Percentiles rank a stretch among this genome's conserved stretches.
These are phyloP conservation scores for Kingdonia uniflora DNA, from an alignment of 164 flowering plant genomes.

Conservation along the genomic window DNA sequence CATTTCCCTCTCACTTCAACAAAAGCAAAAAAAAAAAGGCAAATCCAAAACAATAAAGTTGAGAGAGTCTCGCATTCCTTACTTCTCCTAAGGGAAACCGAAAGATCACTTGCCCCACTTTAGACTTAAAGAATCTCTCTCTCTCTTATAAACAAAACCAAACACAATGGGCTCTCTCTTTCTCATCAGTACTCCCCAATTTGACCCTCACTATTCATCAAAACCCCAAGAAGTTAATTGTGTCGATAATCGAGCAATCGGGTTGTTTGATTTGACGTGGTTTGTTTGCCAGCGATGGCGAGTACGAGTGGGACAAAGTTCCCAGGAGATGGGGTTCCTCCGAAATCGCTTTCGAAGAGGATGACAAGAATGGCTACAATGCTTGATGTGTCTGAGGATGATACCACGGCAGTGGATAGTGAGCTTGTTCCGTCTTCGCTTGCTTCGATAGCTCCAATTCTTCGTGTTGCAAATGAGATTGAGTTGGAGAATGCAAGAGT, in stretches of 20 bases:
- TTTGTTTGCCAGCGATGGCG: constrained; percentile 15
- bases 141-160: background rate
- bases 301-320: constrained; percentile 21
- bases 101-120: constrained; percentile 4
- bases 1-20: too few species aligned
- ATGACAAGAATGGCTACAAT: constrained; percentile 16
- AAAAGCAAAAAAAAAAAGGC: too few species aligned
- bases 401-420: constrained; percentile 28
- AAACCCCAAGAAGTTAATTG: background rate
- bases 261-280: background rate
- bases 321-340: constrained; percentile 1
- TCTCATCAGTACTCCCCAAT: background rate
- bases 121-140: constrained; percentile 7
- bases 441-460: constrained; percentile 65
- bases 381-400: constrained; percentile 16
- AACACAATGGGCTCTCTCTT: background rate
- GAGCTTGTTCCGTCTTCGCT: constrained; percentile 82
- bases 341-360: constrained; percentile 11
- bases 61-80: constrained; percentile 22
- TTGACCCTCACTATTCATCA: background rate
- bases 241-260: too few species aligned
- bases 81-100: constrained; percentile 9
- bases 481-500: constrained; percentile 62
- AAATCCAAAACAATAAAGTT: too few species aligned
- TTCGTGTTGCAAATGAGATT: constrained; percentile 87